Base-by-base conservation (phyloP, 805 yeast species). In the Hanseniaspora pseudoguilliermondii region DNA sequence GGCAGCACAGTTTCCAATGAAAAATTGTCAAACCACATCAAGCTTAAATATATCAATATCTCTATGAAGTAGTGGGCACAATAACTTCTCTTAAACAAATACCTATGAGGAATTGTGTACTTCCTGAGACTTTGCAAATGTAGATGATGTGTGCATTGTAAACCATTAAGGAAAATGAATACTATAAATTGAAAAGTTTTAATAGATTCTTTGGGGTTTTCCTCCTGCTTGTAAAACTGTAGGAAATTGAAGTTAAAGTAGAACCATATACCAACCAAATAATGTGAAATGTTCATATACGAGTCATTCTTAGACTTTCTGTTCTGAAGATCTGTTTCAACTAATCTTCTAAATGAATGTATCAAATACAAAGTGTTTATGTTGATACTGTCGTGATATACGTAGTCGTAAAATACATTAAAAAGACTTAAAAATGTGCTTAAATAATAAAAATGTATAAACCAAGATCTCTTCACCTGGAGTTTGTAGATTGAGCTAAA, bases 21-120 rank as follows among this genome's bases (percentile, higher is more conserved):
- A 20, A 41, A 41, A n/a, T 34, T 18, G 16, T 54, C 47, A 29
- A 41, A 10, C 16, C 49, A 21, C 56, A 46, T 47, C 10, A 54
- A 25, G 15, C 27, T 39, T 18, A 49, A 18, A 61, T 85, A 85
- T 2, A 85, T 74, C 38, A 75, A 29, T 7, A 82, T 69, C 63
- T 85, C 95, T 64, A 83, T 83, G 20, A 81, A 69, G 61, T 84
- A 85, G 65, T 85, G 95, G 0, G 91, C 84, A 60, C 83, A 78
- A 18, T 80, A 71, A 1, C 77, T 71, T n/a, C 65, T 65, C 44
- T 66, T 65, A 64, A 83, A 83, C 48, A 79, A 59, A 1, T 82
- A 74, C 38, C 68, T 65, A 2, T 62, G 65, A 2, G 95, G 93
- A 27, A 74, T 61, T 1, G 79, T 72, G 64, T 83, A 83, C 63